Percentiles rank a stretch among this genome's conserved stretches.
Conservation (phyloP, 176 grass and related monocot species). For the Puccinellia tenuiflora region DNA sequence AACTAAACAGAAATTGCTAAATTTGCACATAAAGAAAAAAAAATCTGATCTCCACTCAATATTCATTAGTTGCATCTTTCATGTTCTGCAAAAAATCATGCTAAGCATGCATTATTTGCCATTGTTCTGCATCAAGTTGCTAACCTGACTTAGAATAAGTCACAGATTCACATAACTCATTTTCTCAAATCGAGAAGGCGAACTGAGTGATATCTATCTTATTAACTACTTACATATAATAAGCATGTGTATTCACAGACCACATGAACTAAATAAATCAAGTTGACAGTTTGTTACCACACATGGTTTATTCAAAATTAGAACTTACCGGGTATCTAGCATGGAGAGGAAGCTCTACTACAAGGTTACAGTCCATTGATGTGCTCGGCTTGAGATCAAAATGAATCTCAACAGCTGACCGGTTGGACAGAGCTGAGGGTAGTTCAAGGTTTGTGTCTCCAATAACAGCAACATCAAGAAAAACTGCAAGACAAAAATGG, state of each 20-base stretch:
- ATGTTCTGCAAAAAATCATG: neutral
- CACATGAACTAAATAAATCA: neutral
- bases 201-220: neutral
- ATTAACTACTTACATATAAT: neutral
- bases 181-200: neutral
- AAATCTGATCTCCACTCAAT: neutral
- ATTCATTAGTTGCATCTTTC: neutral
- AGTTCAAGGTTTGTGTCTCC: conserved; percentile 87
- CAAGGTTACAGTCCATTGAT: conserved; percentile 29
- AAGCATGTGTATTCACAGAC: neutral
- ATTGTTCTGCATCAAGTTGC: neutral
- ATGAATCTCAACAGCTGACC: conserved; percentile 76
- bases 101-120: neutral
- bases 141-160: neutral
- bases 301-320: conserved; percentile 8
- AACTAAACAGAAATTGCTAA: neutral
- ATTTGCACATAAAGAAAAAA: no score
- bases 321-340: conserved; percentile 71
- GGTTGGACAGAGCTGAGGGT: conserved; percentile 72
- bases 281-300: neutral
- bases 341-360: conserved; percentile 70
- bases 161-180: neutral
- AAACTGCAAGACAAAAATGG: conserved; percentile 41
- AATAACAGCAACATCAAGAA: conserved; percentile 58
- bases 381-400: conserved; percentile 25